Evolutionary conservation across 2,329 filamentous ascomycete species (phyloP).

Genomic region (Xylaria digitata): DNA sequence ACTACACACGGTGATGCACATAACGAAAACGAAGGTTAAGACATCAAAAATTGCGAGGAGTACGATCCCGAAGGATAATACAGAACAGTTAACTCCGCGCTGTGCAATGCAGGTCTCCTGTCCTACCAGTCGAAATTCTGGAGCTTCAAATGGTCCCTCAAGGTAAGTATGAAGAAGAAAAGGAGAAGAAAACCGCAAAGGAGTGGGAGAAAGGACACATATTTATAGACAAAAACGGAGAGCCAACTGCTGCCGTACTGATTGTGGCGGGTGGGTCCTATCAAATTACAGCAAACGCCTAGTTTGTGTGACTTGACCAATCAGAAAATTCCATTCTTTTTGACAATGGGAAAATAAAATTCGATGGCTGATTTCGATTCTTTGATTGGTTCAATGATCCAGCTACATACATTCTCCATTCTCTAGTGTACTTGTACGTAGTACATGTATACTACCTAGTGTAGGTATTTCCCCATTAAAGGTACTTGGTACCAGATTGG

Average conservation of each 20-base stretch:
- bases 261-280: conserved; percentile 34
- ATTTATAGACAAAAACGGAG: conserved; percentile 41
- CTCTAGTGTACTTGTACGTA: no score
- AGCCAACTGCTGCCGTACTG: conserved; percentile 31
- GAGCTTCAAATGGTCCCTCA: conserved; percentile 58
- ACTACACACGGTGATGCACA: conserved; percentile 53
- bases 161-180: conserved; percentile 65
- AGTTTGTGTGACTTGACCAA: conserved; percentile 14
- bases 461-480: no score
- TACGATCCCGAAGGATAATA: conserved; percentile 65
- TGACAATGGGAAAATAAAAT: conserved; percentile 13
- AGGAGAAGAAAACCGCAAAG: conserved; percentile 46
- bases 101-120: conserved; percentile 65
- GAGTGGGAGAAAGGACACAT: conserved; percentile 16
- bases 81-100: conserved; percentile 61
- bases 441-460: no score
- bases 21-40: conserved; percentile 55
- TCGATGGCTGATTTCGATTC: not conserved
- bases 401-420: no score
- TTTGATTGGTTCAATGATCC: conserved; percentile 25
- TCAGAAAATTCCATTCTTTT: conserved; percentile 18
- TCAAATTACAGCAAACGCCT: not conserved
- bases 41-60: conserved; percentile 63
- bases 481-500: no score
- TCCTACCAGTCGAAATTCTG: conserved; percentile 56